Percentiles rank a stretch among this genome's conserved stretches.
Conservation (phyloP, 257 asterid genomes). For the Nicotiana tomentosiformis region DNA sequence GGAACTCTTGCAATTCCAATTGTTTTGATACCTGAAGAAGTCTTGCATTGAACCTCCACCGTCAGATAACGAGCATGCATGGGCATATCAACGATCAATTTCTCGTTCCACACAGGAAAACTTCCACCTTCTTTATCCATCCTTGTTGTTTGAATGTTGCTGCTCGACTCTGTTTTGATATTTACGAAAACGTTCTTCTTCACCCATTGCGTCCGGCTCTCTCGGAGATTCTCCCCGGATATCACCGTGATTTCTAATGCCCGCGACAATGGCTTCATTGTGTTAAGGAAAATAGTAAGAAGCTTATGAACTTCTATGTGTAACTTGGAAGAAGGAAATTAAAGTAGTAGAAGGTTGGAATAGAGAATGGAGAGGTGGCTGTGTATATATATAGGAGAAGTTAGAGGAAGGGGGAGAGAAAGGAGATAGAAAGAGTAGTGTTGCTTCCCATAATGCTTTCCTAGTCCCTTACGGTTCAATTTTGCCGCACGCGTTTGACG, state of each 20-base stretch:
- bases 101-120: slow-evolving; percentile 65
- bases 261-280: background rate
- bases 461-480: background rate
- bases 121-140: slow-evolving; percentile 45
- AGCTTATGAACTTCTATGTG: no score
- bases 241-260: background rate
- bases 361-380: no score
- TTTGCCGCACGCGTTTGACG: background rate
- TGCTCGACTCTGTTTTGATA: slow-evolving; percentile 22
- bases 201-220: slow-evolving; percentile 7
- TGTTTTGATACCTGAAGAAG: slow-evolving; percentile 15
- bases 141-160: slow-evolving; percentile 18
- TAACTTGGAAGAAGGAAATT: no score
- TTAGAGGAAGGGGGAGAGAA: slow-evolving; percentile 13
- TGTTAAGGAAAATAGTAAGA: background rate
- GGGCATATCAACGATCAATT: slow-evolving; percentile 46
- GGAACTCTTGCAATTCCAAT: slow-evolving; percentile 53
- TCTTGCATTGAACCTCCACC: slow-evolving; percentile 45
- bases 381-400: background rate
- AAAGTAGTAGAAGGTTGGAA: no score
- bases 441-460: slow-evolving; percentile 18
- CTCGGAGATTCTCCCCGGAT: background rate
- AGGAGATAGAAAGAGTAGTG: slow-evolving; percentile 13
- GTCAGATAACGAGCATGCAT: slow-evolving; percentile 33
- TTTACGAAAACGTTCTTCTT: background rate